Evolutionary conservation across 164 flowering plant genomes (phyloP), one percentile per base, ranked within the genome.

Genomic region (Tetracentron sinense): DNA sequence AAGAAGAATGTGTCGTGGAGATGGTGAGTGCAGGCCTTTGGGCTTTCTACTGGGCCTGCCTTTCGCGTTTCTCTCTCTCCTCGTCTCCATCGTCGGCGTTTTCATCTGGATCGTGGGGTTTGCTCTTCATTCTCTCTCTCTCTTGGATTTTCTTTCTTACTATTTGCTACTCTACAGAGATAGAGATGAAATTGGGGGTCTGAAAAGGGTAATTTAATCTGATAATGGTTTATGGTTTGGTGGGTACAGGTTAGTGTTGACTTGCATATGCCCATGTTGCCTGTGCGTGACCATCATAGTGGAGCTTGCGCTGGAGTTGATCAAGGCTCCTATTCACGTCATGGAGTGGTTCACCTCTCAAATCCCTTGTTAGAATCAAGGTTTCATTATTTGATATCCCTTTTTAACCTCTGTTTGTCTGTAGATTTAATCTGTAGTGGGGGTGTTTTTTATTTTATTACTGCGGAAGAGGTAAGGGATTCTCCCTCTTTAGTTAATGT

Each of bases 301-400:
- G 59, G 92, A 86, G 66, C 28, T 84, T 16, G 92, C 85, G 0
- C 57, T 82, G 60, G 77, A 64, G 64, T 54, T 84, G 66, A 70
- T 85, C 64, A 85, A 85, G 49, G 87, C 87, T 2, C 88, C 92
- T 0, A 48, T 84, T 66, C 84, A 80, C 63, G 83, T 86, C 60
- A 86, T 86, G 87, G 77, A 82, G 70, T 84, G 88, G 89, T 86
- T 81, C 78, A 82, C 87, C 30, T 56, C 71, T 50, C 75, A 84
- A 70, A 86, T 86, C 57, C 92, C 87, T 25, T 86, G 92, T 75
- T 86, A 22, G 33, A 27, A 26, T 26, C 19, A n/a, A n/a, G n/a
- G n/a, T n/a, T n/a, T n/a, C n/a, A n/a, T n/a, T n/a, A n/a, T n/a
- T n/a, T n/a, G n/a, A n/a, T n/a, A n/a, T n/a, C n/a, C n/a, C n/a